phyloP scores from a whole-genome alignment of 23 red algal genomes.

The Agarophyton chilense region DNA sequence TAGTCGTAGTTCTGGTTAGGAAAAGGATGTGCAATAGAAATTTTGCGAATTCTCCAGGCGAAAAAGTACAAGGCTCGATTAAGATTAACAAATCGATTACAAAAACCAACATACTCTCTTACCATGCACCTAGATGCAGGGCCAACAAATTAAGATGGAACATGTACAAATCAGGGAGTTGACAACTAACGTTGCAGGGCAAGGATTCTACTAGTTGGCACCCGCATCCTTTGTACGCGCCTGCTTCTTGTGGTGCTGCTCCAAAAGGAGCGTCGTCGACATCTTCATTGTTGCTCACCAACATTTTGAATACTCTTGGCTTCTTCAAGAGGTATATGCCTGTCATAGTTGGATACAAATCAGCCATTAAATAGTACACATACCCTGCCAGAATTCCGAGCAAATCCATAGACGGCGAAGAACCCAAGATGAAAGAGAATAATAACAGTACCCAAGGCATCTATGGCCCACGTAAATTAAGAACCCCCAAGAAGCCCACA shows the following conservation, averaged over 20 bases:
- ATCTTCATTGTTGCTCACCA: constrained; percentile 64
- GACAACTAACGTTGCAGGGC: not conserved
- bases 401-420: constrained; percentile 80
- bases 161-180: not conserved
- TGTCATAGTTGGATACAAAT: constrained; percentile 87
- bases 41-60: not conserved
- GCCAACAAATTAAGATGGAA: not conserved
- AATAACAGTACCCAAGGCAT: constrained; percentile 95
- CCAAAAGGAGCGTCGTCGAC: constrained; percentile 30
- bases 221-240: constrained; percentile 47
- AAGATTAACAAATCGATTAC: not conserved
- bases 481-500: constrained; percentile 88
- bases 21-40: not conserved
- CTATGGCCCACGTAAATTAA: constrained; percentile 93
- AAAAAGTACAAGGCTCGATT: not conserved
- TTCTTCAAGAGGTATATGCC: constrained; percentile 69
- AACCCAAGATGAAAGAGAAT: constrained; percentile 91
- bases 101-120: no score
- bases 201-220: not conserved
- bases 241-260: constrained; percentile 6
- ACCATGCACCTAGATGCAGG: no score
- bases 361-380: constrained; percentile 93
- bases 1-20: constrained; percentile 5
- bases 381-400: constrained; percentile 92
- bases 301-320: constrained; percentile 53